A percentile compares a stretch with the other conserved stretches of the same genome.
Evolutionary conservation across 2,329 filamentous ascomycete species (phyloP).

Genomic region (Cercospora berteroae): DNA sequence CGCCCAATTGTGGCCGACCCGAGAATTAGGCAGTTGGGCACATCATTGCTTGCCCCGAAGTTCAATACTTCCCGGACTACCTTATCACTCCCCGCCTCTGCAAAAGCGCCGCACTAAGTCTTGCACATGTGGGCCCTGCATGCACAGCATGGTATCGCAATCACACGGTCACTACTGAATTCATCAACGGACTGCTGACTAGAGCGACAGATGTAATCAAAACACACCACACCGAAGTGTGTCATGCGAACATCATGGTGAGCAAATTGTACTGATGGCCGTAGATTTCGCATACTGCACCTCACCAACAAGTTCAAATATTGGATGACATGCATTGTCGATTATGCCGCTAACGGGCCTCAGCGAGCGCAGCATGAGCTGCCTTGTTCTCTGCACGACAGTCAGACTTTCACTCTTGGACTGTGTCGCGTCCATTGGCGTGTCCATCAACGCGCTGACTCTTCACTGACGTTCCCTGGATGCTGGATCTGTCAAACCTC

Average conservation of each 20-base stretch:
- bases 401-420: background rate
- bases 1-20: background rate
- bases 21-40: background rate
- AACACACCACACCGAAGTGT: background rate
- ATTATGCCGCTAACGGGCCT: background rate
- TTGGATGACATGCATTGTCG: background rate
- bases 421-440: background rate
- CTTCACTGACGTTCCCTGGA: background rate
- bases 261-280: background rate
- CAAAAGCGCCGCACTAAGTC: background rate
- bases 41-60: background rate
- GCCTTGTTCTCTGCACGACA: background rate
- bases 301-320: background rate
- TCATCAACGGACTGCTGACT: background rate
- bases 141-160: background rate
- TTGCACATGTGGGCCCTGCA: background rate
- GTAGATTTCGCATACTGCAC: background rate
- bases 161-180: background rate
- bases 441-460: background rate
- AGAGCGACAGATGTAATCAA: background rate
- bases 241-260: background rate
- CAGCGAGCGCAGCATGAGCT: background rate
- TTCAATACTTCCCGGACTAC: background rate
- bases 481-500: background rate
- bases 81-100: background rate